Evolutionary conservation across 2,329 filamentous ascomycete species (phyloP).

Genomic region (Epichloe hybrida): DNA sequence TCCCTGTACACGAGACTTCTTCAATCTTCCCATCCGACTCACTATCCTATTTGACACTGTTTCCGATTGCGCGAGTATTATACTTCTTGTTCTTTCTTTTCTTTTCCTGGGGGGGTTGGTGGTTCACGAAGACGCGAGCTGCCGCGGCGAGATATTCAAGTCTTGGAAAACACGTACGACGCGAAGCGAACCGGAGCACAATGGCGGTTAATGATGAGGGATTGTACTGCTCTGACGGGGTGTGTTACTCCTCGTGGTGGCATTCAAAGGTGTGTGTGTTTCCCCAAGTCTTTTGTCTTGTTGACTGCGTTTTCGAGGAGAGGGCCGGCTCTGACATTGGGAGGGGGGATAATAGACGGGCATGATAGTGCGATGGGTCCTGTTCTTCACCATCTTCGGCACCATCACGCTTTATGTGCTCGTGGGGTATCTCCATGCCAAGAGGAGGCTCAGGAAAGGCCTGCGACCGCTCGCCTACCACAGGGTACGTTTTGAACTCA

Average conservation of each 20-base stretch:
- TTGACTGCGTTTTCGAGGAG: neutral
- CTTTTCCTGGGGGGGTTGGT: neutral
- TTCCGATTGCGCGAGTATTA: too few species aligned
- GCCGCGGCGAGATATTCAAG: too few species aligned
- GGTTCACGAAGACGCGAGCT: too few species aligned
- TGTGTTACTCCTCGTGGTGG: constrained; percentile 15
- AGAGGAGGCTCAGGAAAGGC: constrained; percentile 50
- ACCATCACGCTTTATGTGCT: constrained; percentile 49
- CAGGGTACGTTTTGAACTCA: constrained; percentile 32
- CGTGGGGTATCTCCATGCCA: constrained; percentile 58
- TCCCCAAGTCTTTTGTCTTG: neutral
- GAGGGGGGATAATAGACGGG: constrained; percentile 37
- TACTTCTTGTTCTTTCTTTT: neutral
- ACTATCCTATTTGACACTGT: too few species aligned
- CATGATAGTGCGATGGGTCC: constrained; percentile 55
- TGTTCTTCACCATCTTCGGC: constrained; percentile 49
- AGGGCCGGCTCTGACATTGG: neutral
- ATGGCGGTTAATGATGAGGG: constrained; percentile 2
- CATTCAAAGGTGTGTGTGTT: constrained; percentile 14
- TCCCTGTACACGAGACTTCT: too few species aligned
- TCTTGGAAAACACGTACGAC: neutral
- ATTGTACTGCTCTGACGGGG: neutral
- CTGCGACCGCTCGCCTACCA: constrained; percentile 56
- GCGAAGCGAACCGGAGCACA: neutral
- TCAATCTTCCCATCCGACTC: too few species aligned